Evolutionary conservation across 2,329 filamentous ascomycete genomes (phyloP).

Genomic region (Penicillium oxalicum): DNA sequence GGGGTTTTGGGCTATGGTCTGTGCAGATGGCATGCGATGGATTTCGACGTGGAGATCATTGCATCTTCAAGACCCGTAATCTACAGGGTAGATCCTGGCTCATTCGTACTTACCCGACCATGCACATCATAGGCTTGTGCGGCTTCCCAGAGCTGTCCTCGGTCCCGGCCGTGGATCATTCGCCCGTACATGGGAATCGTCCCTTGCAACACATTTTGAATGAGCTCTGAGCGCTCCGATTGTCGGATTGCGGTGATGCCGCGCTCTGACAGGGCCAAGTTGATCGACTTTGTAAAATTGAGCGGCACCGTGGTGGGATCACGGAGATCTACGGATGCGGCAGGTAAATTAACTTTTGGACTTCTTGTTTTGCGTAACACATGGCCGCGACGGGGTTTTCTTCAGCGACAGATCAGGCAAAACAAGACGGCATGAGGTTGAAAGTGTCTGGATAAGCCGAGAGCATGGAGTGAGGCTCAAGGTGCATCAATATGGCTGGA

Average conservation of each 20-base stretch:
- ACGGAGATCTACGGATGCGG: constrained; percentile 63
- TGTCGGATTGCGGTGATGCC: constrained; percentile 82
- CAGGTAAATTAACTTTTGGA: constrained; percentile 9
- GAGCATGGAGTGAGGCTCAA: no score
- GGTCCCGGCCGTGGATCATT: constrained; percentile 79
- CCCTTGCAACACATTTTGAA: constrained; percentile 66
- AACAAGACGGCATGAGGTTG: no score
- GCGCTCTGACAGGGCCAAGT: constrained; percentile 86
- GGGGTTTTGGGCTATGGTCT: not conserved
- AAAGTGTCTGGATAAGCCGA: no score
- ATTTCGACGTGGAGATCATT: no score
- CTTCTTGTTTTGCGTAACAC: constrained; percentile 7
- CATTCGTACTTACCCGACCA: constrained; percentile 59
- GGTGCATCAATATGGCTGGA: no score
- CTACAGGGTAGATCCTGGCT: not conserved
- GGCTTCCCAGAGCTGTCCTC: constrained; percentile 65
- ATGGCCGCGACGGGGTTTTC: no score
- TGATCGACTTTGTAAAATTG: constrained; percentile 98
- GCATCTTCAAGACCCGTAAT: no score
- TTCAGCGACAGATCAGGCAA: no score
- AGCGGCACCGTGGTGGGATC: constrained; percentile 75
- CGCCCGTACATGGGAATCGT: constrained; percentile 92
- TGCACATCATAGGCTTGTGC: constrained; percentile 88
- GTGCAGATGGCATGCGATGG: not conserved
- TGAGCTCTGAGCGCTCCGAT: constrained; percentile 59